phyloP scores from a whole-genome alignment of 345 rosid genomes.

The Jatropha curcas region DNA sequence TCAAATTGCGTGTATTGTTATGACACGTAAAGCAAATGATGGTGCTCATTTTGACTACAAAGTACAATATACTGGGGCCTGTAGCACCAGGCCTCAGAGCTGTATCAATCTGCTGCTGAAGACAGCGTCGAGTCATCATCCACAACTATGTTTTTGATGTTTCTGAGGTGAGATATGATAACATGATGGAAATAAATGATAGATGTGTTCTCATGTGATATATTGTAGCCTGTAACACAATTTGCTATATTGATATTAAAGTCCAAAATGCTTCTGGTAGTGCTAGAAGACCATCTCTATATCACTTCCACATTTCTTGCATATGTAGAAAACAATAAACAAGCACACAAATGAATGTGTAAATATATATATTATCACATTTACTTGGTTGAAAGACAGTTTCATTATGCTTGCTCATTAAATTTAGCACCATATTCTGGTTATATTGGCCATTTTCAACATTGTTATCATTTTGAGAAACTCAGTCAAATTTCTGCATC shows the following conservation, averaged over 20 bases:
- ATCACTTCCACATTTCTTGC: neutral
- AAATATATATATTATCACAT: neutral
- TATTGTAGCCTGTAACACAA: too few species aligned
- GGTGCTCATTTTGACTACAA: slow-evolving; percentile 82
- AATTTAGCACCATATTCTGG: too few species aligned
- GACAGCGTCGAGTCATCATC: slow-evolving; percentile 34
- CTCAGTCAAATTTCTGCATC: neutral
- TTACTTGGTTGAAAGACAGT: neutral
- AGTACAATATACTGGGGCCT: slow-evolving; percentile 97
- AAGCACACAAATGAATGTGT: neutral
- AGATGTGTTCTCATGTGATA: too few species aligned
- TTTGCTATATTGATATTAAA: too few species aligned
- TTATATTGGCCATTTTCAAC: neutral
- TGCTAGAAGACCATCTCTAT: neutral
- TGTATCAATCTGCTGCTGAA: slow-evolving; percentile 37
- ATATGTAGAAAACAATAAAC: neutral
- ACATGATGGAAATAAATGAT: too few species aligned
- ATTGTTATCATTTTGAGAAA: neutral
- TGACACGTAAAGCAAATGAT: slow-evolving; percentile 93
- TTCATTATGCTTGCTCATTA: neutral
- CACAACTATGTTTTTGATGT: slow-evolving; percentile 25
- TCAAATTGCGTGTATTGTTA: neutral
- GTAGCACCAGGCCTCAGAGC: slow-evolving; percentile 47
- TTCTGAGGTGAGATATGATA: slow-evolving; percentile 1
- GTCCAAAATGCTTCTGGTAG: neutral